Evolutionary conservation across 345 rosid species (phyloP).

Genomic region (Hibiscus tridactylites): DNA sequence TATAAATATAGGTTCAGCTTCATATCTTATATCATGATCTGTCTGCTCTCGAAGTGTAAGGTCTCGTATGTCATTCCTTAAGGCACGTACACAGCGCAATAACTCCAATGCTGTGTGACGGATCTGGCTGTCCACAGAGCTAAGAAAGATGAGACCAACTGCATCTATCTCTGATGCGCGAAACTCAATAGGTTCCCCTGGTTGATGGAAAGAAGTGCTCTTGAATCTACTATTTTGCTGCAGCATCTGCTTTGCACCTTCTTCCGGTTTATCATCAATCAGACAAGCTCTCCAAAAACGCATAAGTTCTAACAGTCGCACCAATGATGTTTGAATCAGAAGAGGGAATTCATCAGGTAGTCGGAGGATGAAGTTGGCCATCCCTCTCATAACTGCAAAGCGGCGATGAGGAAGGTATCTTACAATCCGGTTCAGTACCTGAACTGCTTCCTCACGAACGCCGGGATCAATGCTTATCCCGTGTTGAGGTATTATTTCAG

Average conservation of each 20-base stretch:
- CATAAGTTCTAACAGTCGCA: constrained; percentile 93
- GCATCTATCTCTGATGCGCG: constrained; percentile 93
- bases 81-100: constrained; percentile 88
- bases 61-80: constrained; percentile 81
- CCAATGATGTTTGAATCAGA: constrained; percentile 90
- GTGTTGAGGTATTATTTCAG: constrained; percentile 99
- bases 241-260: constrained; percentile 32
- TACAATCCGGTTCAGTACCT: constrained; percentile 87
- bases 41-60: constrained; percentile 48
- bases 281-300: constrained; percentile 97
- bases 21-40: constrained; percentile 56
- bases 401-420: constrained; percentile 90
- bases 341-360: constrained; percentile 99
- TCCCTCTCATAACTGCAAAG: constrained; percentile 95
- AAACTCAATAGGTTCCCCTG: constrained; percentile 72
- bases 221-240: constrained; percentile 55
- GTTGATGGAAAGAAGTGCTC: constrained; percentile 61
- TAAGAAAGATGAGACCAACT: constrained; percentile 89
- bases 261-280: constrained; percentile 56
- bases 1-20: constrained; percentile 81
- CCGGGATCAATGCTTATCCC: constrained; percentile 98
- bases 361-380: constrained; percentile 85
- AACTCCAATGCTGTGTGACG: constrained; percentile 92
- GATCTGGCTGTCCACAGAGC: constrained; percentile 94
- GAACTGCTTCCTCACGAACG: constrained; percentile 98